Evolutionary conservation across 441 rosid species (phyloP), one percentile per base, ranked within the genome.

Genomic region (Corymbia calophylla): DNA sequence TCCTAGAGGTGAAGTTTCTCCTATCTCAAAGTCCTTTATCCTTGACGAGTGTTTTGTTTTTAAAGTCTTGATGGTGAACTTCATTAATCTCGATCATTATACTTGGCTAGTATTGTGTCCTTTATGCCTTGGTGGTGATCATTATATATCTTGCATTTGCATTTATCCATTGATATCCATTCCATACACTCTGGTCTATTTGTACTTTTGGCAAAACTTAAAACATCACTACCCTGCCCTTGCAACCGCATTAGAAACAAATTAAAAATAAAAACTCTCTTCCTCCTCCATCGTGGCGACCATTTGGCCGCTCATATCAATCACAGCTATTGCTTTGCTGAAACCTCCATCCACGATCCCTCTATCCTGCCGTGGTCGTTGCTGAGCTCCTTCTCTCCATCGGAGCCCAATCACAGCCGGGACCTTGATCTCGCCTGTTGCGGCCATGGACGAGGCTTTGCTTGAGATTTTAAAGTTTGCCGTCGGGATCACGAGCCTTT

Each of bases 241-340:
- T 0, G 18, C n/a, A 58, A 58, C 0, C 25, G n/a, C 64, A 58
- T 25, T 4, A 6, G 3, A 58, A 62, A 62, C 18, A 0, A 29
- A 29, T 62, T 16, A 14, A 62, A 1, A 62, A 15, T n/a, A 62
- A 13, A 62, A 62, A 29, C 18, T 62, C 32, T 14, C 32, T 62
- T 62, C 68, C 32, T 62, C 68, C 68, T 62, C 32, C 32, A 62
- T 62, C 32, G 3, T 14, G 29, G 68, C 7, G 17, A 62, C 16
- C 8, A 14, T 62, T 62, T 29, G 17, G 68, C 18, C 29, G 31
- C 32, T 62, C 68, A 62, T 3, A 14, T 62, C 32, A 62, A 62
- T 62, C n/a, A 62, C 32, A 29, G 4, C 15, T 17, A 12, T 16
- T 14, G 9, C 68, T 62, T n/a, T 17, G 32, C 17, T 60, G 68